Conservation (phyloP, 768 basidiomycete genomes). For the Hygrophoropsis aurantiaca region DNA sequence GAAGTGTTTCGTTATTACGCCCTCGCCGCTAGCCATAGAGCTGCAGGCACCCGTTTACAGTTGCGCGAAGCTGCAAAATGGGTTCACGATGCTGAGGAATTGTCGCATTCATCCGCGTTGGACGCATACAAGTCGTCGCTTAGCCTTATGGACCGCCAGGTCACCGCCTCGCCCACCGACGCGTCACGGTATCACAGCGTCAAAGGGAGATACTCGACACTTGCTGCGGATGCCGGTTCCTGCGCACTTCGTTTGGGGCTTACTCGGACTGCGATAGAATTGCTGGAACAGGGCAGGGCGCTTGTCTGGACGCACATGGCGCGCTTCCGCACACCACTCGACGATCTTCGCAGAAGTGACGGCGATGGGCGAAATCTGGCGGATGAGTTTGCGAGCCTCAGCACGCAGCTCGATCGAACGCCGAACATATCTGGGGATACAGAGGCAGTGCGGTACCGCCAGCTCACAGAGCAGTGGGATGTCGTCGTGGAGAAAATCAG, state of each 20-base stretch:
- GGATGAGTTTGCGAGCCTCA: constrained; percentile 7
- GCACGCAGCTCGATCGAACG: constrained; percentile 2
- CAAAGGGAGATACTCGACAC: neutral
- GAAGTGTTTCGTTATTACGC: neutral
- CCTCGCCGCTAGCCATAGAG: neutral
- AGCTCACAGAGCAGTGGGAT: constrained; percentile 4
- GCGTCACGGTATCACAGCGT: neutral
- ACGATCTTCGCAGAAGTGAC: constrained; percentile 13
- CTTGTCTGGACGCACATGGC: constrained; percentile 26
- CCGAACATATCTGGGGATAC: neutral
- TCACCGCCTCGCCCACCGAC: neutral
- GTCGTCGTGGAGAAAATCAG: constrained; percentile 7
- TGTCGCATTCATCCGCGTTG: constrained; percentile 2
- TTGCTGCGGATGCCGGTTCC: constrained; percentile 6
- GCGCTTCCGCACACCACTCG: constrained; percentile 23
- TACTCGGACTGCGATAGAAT: constrained; percentile 18
- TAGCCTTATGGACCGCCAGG: constrained; percentile 1
- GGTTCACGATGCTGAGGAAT: neutral
- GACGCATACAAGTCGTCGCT: constrained; percentile 3
- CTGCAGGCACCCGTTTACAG: neutral
- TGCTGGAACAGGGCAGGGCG: constrained; percentile 28
- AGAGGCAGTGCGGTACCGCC: constrained; percentile 6
- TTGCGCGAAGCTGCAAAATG: neutral
- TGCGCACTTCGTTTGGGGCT: constrained; percentile 14
- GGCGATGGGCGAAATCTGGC: neutral